Percentiles rank a stretch among this genome's conserved stretches.
Evolutionary conservation across 257 asterid genomes (phyloP).

Genomic region (Plectranthus barbatus): DNA sequence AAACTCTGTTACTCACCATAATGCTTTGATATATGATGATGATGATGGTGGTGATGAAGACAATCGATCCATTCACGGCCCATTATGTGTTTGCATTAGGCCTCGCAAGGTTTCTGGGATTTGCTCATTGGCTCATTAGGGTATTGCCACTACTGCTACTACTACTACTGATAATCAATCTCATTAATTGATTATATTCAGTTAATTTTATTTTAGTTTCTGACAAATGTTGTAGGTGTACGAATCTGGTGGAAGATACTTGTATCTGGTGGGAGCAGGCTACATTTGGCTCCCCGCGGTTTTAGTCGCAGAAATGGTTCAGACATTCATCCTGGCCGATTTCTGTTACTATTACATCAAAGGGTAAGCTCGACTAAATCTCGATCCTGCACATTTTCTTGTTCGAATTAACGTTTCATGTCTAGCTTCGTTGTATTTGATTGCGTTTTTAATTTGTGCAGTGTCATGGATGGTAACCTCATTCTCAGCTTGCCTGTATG

Average conservation of each 20-base stretch:
- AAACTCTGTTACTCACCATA: background rate
- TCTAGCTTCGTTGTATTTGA: background rate
- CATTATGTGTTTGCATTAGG: conserved; percentile 91
- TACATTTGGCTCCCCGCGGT: conserved; percentile 65
- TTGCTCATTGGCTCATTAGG: conserved; percentile 92
- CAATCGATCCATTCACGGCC: conserved; percentile 86
- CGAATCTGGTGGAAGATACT: conserved; percentile 49
- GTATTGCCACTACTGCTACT: too few relatives aligned
- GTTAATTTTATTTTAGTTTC: too few relatives aligned
- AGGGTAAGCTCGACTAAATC: conserved; percentile 33
- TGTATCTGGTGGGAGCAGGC: conserved; percentile 49
- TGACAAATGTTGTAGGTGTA: conserved; percentile 37
- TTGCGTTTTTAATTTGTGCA: conserved; percentile 32
- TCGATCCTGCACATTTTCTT: background rate
- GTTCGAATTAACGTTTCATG: background rate
- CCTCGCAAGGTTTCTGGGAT: conserved; percentile 68
- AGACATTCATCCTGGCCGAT: conserved; percentile 86
- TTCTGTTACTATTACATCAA: conserved; percentile 83
- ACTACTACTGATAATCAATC: conserved; percentile 14
- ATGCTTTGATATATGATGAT: background rate
- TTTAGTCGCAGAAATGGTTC: conserved; percentile 61
- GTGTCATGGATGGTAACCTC: conserved; percentile 52
- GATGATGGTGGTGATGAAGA: conserved; percentile 34
- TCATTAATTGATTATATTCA: background rate
- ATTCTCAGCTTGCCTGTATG: conserved; percentile 34